Conservation (phyloP, 805 yeast species). For the Zygosaccharomyces gambellarensis region DNA sequence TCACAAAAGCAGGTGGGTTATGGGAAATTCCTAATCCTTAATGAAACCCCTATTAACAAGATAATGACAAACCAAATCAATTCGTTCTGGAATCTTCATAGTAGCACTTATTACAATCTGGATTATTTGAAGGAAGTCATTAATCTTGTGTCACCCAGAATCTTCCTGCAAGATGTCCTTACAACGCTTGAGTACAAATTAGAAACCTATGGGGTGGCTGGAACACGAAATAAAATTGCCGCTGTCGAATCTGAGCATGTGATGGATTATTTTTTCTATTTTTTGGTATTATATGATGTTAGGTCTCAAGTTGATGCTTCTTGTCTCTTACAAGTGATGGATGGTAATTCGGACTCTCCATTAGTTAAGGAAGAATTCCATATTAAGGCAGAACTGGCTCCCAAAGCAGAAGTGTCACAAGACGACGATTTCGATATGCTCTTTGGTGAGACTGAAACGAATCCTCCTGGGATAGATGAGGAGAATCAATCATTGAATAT, state of each 20-base stretch:
- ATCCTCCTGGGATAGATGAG: constrained; percentile 26
- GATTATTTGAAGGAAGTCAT: constrained; percentile 31
- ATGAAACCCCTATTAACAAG: constrained; percentile 31
- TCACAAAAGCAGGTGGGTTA: constrained; percentile 28
- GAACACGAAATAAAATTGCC: constrained; percentile 21
- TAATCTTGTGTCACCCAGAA: constrained; percentile 26
- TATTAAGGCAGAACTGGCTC: constrained; percentile 9
- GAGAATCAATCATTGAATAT: constrained; percentile 9
- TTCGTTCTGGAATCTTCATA: constrained; percentile 36
- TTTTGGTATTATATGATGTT: constrained; percentile 30
- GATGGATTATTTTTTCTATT: constrained; percentile 30
- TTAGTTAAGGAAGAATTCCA: constrained; percentile 8
- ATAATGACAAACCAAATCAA: constrained; percentile 34
- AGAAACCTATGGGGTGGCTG: constrained; percentile 23
- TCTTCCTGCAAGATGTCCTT: constrained; percentile 27
- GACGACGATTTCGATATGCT: constrained; percentile 36
- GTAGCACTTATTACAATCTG: constrained; percentile 34
- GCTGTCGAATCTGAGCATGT: constrained; percentile 25
- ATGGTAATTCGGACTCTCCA: constrained; percentile 6
- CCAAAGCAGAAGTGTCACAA: constrained; percentile 15
- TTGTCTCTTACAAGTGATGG: constrained; percentile 22
- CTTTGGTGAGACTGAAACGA: constrained; percentile 34
- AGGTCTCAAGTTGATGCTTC: constrained; percentile 22
- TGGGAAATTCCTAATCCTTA: constrained; percentile 23
- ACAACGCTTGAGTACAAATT: constrained; percentile 28